These are phyloP conservation scores for Tulasnella sp. DNA, from an alignment of 768 basidiomycete species.

Conservation along the genomic window DNA sequence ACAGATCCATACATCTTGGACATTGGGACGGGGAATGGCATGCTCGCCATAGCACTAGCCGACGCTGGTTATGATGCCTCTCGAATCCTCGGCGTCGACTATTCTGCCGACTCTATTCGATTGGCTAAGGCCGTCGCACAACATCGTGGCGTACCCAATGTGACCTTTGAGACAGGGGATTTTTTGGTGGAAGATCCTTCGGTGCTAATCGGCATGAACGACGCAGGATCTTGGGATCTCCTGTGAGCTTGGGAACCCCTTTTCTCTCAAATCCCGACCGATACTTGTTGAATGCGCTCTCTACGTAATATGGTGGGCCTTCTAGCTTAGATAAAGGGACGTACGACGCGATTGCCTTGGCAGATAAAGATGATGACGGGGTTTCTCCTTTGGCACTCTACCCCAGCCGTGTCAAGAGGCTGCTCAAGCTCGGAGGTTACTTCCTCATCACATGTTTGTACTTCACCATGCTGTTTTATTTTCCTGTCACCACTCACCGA, in stretches of 20 bases:
- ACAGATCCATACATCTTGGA: conserved; percentile 51
- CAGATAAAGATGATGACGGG: conserved; percentile 45
- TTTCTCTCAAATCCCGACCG: no score
- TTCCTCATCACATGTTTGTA: conserved; percentile 72
- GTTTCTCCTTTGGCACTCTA: conserved; percentile 47
- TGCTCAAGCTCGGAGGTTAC: conserved; percentile 55
- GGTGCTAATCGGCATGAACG: conserved; percentile 17
- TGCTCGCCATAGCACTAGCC: conserved; percentile 56
- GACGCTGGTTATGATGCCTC: conserved; percentile 52
- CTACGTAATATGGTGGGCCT: not conserved
- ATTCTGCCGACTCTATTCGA: conserved; percentile 50
- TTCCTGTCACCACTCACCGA: not conserved
- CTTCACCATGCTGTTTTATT: conserved; percentile 6
- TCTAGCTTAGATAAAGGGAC: conserved; percentile 69
- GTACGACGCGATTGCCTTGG: conserved; percentile 73
- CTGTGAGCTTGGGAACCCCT: conserved; percentile 24
- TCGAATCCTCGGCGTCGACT: conserved; percentile 59
- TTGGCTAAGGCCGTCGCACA: conserved; percentile 50
- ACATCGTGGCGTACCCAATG: conserved; percentile 30
- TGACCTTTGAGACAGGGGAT: conserved; percentile 52
- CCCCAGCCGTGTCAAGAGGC: conserved; percentile 41
- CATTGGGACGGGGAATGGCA: conserved; percentile 67
- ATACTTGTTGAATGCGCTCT: no score
- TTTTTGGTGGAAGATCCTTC: conserved; percentile 48
- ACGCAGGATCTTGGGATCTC: conserved; percentile 49